These are phyloP conservation scores for Botrytis fabae DNA, from an alignment of 2,329 filamentous ascomycete species.

Conservation along the genomic window DNA sequence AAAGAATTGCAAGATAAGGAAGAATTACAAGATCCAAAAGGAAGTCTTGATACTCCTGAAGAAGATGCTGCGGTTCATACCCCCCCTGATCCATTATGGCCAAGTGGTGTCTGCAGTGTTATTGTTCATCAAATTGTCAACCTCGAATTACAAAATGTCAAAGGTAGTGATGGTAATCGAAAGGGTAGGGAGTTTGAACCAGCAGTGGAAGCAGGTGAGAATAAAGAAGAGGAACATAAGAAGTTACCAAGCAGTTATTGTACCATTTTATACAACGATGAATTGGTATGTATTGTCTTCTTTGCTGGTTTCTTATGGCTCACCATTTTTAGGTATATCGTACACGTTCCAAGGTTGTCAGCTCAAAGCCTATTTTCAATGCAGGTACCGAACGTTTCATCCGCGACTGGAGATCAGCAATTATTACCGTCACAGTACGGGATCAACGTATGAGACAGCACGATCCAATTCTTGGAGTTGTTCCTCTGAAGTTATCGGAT, in stretches of 20 bases:
- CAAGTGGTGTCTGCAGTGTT: slow-evolving; percentile 82
- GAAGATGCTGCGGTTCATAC: slow-evolving; percentile 88
- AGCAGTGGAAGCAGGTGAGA: slow-evolving; percentile 79
- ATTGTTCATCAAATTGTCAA: slow-evolving; percentile 95
- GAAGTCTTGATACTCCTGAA: slow-evolving; percentile 66
- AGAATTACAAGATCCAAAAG: slow-evolving; percentile 86
- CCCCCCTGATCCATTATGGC: slow-evolving; percentile 94
- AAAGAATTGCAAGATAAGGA: slow-evolving; percentile 70
- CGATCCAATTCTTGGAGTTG: slow-evolving; percentile 89
- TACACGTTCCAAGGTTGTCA: slow-evolving; percentile 91
- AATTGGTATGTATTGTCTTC: slow-evolving; percentile 54
- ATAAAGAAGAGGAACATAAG: slow-evolving; percentile 78
- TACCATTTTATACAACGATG: slow-evolving; percentile 86
- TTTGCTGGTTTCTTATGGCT: slow-evolving; percentile 21
- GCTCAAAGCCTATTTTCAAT: slow-evolving; percentile 95
- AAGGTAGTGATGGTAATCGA: slow-evolving; percentile 77
- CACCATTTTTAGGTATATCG: slow-evolving; percentile 65
- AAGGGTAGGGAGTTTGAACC: slow-evolving; percentile 88
- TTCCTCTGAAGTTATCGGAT: slow-evolving; percentile 83
- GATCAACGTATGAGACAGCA: slow-evolving; percentile 89
- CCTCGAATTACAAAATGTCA: slow-evolving; percentile 86
- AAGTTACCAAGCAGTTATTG: slow-evolving; percentile 89
- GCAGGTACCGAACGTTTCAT: slow-evolving; percentile 92
- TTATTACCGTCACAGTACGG: slow-evolving; percentile 84
- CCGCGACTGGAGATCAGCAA: slow-evolving; percentile 85